Base-by-base conservation (phyloP, 1,139 yeast species). In the Suhomyces maxii region DNA sequence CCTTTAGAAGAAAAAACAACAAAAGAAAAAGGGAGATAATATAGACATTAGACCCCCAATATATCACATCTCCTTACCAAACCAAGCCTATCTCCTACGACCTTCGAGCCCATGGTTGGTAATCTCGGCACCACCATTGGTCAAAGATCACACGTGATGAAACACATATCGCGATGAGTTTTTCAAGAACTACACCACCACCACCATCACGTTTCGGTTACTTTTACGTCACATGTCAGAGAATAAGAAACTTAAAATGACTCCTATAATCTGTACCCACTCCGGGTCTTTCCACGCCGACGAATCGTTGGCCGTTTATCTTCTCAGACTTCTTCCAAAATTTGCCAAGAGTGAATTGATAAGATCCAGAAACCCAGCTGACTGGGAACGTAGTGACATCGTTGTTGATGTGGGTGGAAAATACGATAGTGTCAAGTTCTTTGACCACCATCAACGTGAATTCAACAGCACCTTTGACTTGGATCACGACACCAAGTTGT, bases 201-300 rank as follows among this genome's bases (percentile, higher is more conserved):
- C 34, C 12, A 13, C 14, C 35, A 33, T 13, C 35, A 11, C 14
- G 35, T 33, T 33, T 33, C 12, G 37, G 18, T 8, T 26, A 33
- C 37, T 42, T n/a, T 18, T n/a, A 26, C 14, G 40, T 12, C 38
- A 9, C 36, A 43, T 43, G 46, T 50, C 57, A 10, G 50, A 47
- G 34, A 28, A 44, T 38, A 63, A 63, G 54, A 61, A 60, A 47
- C 57, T 56, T 36, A 63, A 60, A 50, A 51, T 53, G 55, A 53
- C 50, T 40, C 61, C 71, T 45, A 66, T 80, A 59, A 87, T 91
- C 51, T 91, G 97, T 60, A 91, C 97, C 12, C 97, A 90, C 63
- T 88, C 95, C 39, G 99, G 99, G 8, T 80, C 91, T 0, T 93
- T 93, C 76, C 99, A 93, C 61, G 98, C 99, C 18, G 99, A 93